phyloP scores from a whole-genome alignment of 1,284 basidiomycete species.

The Phellopilus nigrolimitatus region DNA sequence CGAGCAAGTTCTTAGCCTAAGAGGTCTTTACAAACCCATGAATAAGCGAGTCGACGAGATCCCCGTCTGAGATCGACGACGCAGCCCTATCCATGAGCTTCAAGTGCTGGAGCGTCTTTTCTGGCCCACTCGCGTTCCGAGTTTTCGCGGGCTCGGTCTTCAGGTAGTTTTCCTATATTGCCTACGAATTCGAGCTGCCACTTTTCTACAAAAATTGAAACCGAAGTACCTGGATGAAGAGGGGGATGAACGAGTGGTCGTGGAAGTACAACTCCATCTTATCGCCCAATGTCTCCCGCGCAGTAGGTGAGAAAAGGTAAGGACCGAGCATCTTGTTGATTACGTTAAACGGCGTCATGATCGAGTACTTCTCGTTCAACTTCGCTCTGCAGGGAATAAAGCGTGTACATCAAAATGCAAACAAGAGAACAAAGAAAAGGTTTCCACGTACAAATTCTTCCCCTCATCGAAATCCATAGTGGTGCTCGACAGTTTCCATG shows the following conservation, averaged over 20 bases:
- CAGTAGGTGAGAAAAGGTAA: slow-evolving; percentile 81
- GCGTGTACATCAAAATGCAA: slow-evolving; percentile 5
- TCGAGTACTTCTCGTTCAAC: slow-evolving; percentile 88
- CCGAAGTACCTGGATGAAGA: slow-evolving; percentile 93
- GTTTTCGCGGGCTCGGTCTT: slow-evolving; percentile 72
- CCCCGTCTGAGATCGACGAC: slow-evolving; percentile 90
- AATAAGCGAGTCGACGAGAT: slow-evolving; percentile 92
- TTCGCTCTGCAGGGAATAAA: slow-evolving; percentile 56
- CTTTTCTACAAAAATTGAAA: too few species aligned
- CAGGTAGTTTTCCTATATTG: slow-evolving; percentile 80
- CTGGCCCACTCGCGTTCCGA: slow-evolving; percentile 55
- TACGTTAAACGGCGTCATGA: slow-evolving; percentile 89
- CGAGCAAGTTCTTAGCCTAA: neutral
- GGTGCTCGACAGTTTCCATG: slow-evolving; percentile 79
- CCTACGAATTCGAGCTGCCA: too few species aligned
- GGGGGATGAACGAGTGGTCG: slow-evolving; percentile 87
- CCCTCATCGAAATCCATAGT: slow-evolving; percentile 89
- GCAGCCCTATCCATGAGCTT: slow-evolving; percentile 86
- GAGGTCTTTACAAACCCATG: slow-evolving; percentile 63
- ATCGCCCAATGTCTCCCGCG: slow-evolving; percentile 78
- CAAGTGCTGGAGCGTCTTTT: slow-evolving; percentile 66
- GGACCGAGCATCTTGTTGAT: slow-evolving; percentile 84
- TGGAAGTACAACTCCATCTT: slow-evolving; percentile 98
- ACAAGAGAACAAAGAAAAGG: neutral
- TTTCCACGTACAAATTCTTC: slow-evolving; percentile 62